Base-by-base conservation (phyloP, 208 protist genomes). In the Zelonia costaricensis region DNA sequence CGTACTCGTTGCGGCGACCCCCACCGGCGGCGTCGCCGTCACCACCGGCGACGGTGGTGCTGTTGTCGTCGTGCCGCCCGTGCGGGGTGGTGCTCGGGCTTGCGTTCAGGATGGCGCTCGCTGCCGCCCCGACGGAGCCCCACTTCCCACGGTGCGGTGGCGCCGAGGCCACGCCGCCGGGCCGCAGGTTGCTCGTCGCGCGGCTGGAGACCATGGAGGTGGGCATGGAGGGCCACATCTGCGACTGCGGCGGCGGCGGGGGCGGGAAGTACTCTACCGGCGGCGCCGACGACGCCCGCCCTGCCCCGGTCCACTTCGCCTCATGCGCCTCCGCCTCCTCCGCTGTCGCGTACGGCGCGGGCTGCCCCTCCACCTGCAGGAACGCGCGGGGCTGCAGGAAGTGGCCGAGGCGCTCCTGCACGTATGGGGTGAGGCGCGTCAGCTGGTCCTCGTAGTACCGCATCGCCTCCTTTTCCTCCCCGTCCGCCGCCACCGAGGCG, bases 351-450 rank as follows among this genome's bases (percentile, higher is more conserved):
- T 48, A 64, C 18, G 82, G 79, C 10, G 80, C 75, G 4, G 71
- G 64, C 28, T 69, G 51, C 7, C 82, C 88, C 27, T 86, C 80
- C 15, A 91, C 69, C 35, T 86, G 66, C 44, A 94, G 59, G 48
- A 86, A 94, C 13, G 58, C 51, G 10, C 88, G 74, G 10, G 88
- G 88, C 22, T 88, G 46, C 42, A 90, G 25, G 54, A 94, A 81
- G 64, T 94, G 88, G 16, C 69, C 48, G 42, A 94, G 80, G 16
- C 72, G 53, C 64, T 82, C 44, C 60, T 90, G 53, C 56, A 91
- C 56, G 38, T 78, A 74, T 15, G 76, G 71, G 16, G 66, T 52
- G 38, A 71, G 71, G 7, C 44, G 58, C 20, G 60, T 35, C 30
- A 90, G 60, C 66, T 86, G 71, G 30, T 77, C 33, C 16, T 71